These are phyloP conservation scores for Barnettozyma hawaiiensis DNA, from an alignment of 1,139 yeast genomes.

Conservation along the genomic window DNA sequence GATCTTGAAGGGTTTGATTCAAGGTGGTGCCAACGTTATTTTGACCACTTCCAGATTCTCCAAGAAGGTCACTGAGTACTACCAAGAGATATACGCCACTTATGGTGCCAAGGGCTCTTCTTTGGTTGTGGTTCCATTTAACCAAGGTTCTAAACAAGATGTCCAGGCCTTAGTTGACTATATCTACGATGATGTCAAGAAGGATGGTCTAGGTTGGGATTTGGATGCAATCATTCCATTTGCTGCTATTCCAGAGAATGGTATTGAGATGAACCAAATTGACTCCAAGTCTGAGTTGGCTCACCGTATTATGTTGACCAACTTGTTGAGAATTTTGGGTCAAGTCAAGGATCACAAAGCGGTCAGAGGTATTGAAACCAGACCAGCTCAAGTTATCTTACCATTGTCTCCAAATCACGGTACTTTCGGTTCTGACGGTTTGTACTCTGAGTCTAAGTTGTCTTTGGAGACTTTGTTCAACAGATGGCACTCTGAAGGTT, in stretches of 20 bases:
- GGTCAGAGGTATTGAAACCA: constrained; percentile 70
- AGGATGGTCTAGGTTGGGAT: constrained; percentile 97
- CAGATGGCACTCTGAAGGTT: constrained; percentile 98
- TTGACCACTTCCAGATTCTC: constrained; percentile 96
- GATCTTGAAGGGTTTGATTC: constrained; percentile 84
- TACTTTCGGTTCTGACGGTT: constrained; percentile 95
- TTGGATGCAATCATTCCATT: constrained; percentile 93
- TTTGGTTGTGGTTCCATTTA: constrained; percentile 93
- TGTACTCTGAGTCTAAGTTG: constrained; percentile 94
- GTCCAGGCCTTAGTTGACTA: constrained; percentile 79
- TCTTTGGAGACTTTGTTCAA: constrained; percentile 93
- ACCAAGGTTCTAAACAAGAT: constrained; percentile 95
- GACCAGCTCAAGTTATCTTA: constrained; percentile 96
- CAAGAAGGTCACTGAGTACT: constrained; percentile 89
- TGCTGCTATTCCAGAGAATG: constrained; percentile 98
- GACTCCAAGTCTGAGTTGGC: constrained; percentile 96
- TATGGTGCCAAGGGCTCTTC: constrained; percentile 90
- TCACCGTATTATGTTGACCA: constrained; percentile 96
- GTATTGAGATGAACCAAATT: constrained; percentile 87
- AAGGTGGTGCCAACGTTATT: constrained; percentile 97
- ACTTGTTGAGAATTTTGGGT: constrained; percentile 88
- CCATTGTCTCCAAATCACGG: constrained; percentile 99
- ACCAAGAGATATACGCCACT: constrained; percentile 88
- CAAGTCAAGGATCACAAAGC: constrained; percentile 80
- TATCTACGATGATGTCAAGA: constrained; percentile 75